Evolutionary conservation across 108 stramenopile species (phyloP).

Genomic region (Craspedostauros australis): DNA sequence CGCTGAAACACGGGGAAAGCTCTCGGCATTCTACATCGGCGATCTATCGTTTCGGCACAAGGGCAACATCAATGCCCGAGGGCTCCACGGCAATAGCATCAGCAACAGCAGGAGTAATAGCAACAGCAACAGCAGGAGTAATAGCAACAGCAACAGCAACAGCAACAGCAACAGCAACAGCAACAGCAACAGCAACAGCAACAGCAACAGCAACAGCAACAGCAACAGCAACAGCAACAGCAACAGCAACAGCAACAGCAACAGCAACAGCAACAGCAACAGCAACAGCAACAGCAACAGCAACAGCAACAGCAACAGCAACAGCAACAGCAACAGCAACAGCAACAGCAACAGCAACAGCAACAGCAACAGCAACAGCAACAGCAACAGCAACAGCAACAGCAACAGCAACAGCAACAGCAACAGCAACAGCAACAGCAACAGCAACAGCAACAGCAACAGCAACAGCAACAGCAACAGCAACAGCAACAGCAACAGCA

Average conservation of each 20-base stretch:
- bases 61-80: too few species aligned
- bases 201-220: constrained; percentile 15
- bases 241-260: constrained; percentile 15
- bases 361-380: constrained; percentile 15
- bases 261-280: constrained; percentile 15
- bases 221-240: constrained; percentile 15
- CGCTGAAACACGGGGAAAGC: too few species aligned
- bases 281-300: constrained; percentile 15
- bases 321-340: constrained; percentile 5
- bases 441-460: constrained; percentile 15
- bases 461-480: constrained; percentile 11
- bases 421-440: constrained; percentile 15
- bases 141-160: not conserved
- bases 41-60: too few species aligned
- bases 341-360: constrained; percentile 12
- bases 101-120: too few species aligned
- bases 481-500: constrained; percentile 8
- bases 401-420: constrained; percentile 15
- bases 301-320: constrained; percentile 8
- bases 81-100: not conserved
- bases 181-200: constrained; percentile 15
- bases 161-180: constrained; percentile 5
- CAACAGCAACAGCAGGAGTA: too few species aligned
- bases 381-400: constrained; percentile 15
- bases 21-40: too few species aligned